A percentile compares a stretch with the other conserved stretches of the same genome.
phyloP scores from a whole-genome alignment of 2,329 filamentous ascomycete species.

The Fusarium sublunatum region DNA sequence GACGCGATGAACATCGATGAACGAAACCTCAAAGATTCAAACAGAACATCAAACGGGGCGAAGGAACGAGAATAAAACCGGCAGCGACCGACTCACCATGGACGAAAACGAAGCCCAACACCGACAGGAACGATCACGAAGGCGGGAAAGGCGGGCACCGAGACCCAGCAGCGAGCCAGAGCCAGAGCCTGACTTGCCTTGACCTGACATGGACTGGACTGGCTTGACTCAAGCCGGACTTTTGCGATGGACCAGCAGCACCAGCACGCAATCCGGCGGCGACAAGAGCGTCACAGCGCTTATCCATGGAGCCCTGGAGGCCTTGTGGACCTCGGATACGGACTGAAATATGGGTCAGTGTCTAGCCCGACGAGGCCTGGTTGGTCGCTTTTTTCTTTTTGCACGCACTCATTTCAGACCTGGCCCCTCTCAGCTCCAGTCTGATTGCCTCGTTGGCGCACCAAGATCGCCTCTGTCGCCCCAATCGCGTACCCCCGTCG shows the following conservation, averaged over 20 bases:
- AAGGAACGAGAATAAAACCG: conserved; percentile 18
- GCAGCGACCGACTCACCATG: conserved; percentile 25
- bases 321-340: conserved; percentile 39
- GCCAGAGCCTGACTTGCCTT: conserved; percentile 36
- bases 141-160: conserved; percentile 34
- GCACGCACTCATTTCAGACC: conserved; percentile 28
- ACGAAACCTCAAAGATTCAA: neutral
- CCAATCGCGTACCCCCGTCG: conserved; percentile 38
- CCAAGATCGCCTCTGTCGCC: conserved; percentile 28
- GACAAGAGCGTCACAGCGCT: conserved; percentile 43
- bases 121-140: conserved; percentile 32
- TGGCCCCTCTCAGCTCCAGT: conserved; percentile 31
- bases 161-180: conserved; percentile 28
- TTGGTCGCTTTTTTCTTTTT: conserved; percentile 43
- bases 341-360: conserved; percentile 44
- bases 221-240: conserved; percentile 40
- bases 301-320: conserved; percentile 33
- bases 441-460: conserved; percentile 28
- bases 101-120: conserved; percentile 38
- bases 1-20: conserved; percentile 2
- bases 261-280: conserved; percentile 44
- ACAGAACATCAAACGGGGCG: neutral
- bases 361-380: conserved; percentile 35
- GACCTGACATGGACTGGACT: conserved; percentile 38
- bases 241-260: conserved; percentile 17